Evolutionary conservation across 1,284 basidiomycete species (phyloP), one percentile per base, ranked within the genome.

Genomic region (Malassezia caprae): DNA sequence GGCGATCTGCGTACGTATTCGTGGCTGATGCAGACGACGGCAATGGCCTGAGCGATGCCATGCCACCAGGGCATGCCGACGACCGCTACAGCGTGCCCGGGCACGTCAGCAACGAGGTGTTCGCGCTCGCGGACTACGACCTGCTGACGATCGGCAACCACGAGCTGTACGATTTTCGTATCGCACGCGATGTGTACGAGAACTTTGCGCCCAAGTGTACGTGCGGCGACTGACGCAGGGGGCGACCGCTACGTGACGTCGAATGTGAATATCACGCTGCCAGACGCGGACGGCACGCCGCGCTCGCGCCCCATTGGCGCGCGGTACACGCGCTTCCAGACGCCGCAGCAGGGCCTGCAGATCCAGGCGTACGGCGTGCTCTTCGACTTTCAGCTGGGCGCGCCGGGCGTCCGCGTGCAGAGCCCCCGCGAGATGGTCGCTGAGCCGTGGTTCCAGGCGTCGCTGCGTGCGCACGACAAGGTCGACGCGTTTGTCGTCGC

Each of bases 61-160:
- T 60, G 42, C 53, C 26, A 44, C 57, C 35, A 45, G 40, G 31
- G 23, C 41, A 41, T 10, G 28, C 27, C 1, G 40, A 24, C 24
- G 17, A 28, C 8, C 26, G 34, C n/a, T 27, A 32, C 19, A 49
- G 57, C 2, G 63, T 68, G 3, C 63, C 69, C 21, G 68, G 67
- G 10, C 70, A 73, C 42, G 62, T 67, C 19, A 64, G 64, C 39
- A 64, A 73, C 43, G 60, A 71, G 51, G 58, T 73, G 53, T 80
- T 91, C 62, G 77, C 82, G 27, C 77, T 82, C 62, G 78, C 91
- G 26, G 83, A 85, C 0, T 91, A 89, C 69, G 90, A 93, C 69
- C 67, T 89, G 8, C 81, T 90, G 65, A 78, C 86, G 0, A 87
- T 90, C 56, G 89, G 90, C 68, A 91, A 91, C 67, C 88, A 91